Base-by-base conservation (phyloP, 2,329 filamentous ascomycete genomes). In the Neofusicoccum laricinum region DNA sequence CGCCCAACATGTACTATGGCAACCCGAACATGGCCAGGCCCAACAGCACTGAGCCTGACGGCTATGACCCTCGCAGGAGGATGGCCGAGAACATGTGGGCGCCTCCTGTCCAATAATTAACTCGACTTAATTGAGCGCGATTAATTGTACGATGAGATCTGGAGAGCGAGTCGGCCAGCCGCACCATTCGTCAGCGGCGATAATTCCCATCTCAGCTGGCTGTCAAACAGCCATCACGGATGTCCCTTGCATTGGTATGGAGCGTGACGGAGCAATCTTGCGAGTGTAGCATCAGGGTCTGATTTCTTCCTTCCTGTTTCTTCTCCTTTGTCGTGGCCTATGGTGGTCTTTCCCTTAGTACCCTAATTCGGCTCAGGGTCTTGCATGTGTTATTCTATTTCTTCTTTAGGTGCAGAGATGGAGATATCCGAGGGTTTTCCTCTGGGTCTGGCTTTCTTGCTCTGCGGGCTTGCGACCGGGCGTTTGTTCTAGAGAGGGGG, bases 1-100 rank as follows among this genome's bases (percentile, higher is more conserved):
- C 82, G 38, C 83, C 84, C 46, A 84, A 88, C 73, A 84, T 84
- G 73, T 95, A 93, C 77, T 94, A 93, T 70, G 84, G 85, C 48
- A 88, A 87, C 68, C 84, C 86, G 32, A 85, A 88, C 68, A 87
- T 92, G 69, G 87, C 90, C 64, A 85, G 90, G 65, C 88, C 90
- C 3, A 89, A 90, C 69, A 92, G 90, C 82, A 86, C 90, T 2
- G 90, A 95, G 70, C 77, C 77, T 66, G 78, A 78, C 6, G 78
- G 81, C 40, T 82, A 84, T 64, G 76, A 76, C 66, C 70, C 76
- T n/a, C 75, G 74, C 63, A 74, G 77, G 66, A 69, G 74, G 38
- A 73, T 76, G 72, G 68, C 70, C 41, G 71, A 71, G 62, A 74
- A 76, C 57, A 75, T 78, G 75, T 79, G 77, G 77, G 76, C 76